These are phyloP conservation scores for Phytophthora brassicae DNA, from an alignment of 352 stramenopile genomes.

Conservation along the genomic window DNA sequence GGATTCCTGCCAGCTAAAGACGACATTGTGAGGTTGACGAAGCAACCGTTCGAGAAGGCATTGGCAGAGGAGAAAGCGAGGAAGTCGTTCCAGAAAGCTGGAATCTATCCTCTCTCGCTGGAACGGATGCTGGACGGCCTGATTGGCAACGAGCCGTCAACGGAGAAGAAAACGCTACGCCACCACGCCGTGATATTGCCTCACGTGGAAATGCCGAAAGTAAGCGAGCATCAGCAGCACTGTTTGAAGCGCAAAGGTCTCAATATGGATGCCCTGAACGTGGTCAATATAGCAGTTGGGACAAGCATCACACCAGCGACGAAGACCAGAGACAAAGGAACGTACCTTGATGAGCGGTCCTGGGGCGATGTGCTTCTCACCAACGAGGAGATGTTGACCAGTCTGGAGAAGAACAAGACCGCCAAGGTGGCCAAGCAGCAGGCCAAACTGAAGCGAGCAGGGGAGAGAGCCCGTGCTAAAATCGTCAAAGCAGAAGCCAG, in stretches of 20 bases:
- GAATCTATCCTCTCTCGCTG: not conserved
- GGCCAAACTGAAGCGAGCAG: too few relatives aligned
- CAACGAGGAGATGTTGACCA: not conserved
- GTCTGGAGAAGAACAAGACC: too few relatives aligned
- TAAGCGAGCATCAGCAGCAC: not conserved
- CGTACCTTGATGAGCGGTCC: constrained; percentile 4
- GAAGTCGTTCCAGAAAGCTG: not conserved
- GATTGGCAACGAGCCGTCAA: constrained; percentile 4
- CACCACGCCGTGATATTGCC: not conserved
- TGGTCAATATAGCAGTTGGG: constrained; percentile 2
- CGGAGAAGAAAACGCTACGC: not conserved
- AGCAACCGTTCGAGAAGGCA: not conserved
- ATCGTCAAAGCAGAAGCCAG: too few relatives aligned
- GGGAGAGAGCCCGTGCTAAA: too few relatives aligned
- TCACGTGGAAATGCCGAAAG: not conserved
- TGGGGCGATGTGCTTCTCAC: constrained; percentile 5
- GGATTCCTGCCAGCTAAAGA: not conserved
- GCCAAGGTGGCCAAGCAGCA: too few relatives aligned
- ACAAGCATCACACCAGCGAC: not conserved
- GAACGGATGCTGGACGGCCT: not conserved
- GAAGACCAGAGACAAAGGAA: not conserved
- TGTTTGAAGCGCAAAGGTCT: not conserved
- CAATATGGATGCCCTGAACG: constrained; percentile 1
- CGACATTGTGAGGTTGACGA: not conserved
- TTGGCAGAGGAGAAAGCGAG: not conserved